Evolutionary conservation across 1,284 basidiomycete species (phyloP), one percentile per base, ranked within the genome.

Genomic region (Sanghuangporus baumii): DNA sequence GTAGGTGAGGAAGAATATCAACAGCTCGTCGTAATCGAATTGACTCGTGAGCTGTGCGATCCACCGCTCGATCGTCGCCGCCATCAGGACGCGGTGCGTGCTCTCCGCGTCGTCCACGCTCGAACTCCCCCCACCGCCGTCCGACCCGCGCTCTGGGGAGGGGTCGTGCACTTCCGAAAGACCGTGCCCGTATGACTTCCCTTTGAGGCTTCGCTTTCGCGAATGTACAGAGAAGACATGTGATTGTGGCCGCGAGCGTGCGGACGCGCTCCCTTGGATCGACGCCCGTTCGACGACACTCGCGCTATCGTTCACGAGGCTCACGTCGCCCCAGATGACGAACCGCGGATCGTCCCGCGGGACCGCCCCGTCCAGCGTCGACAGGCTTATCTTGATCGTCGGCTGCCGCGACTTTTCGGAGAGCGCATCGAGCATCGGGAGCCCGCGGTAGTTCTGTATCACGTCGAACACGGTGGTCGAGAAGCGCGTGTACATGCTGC

Each of bases 41-140:
- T 89, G 86, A 69, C 87, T 90, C 37, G 93, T 94, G 54, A 94
- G 77, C 70, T 95, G 92, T 0, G 91, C 91, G 63, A 95, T 87
- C 91, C 92, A 93, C 1, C 93, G 85, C 72, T 95, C 93, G 67
- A 94, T 91, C 3, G 91, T 93, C 3, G 93, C 93, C 0, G 91
- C 93, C 40, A 94, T 78, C 14, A 95, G 75, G 40, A 91, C 76
- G 67, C 80, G 83, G 67, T 78, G 76, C 20, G 71, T 67, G 41
- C 72, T 71, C 14, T 74, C 69, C 16, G 67, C 38, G 20, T 65
- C 65, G 58, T 55, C 57, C 36, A 37, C 66, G 60, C 18, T 57
- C 12, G 4, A 69, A 37, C 80, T 31, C 26, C 26, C 26, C 3
- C 26, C 26, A 3, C 26, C 78, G 7, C 71, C 65, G 69, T 67